These are phyloP conservation scores for Chrysosporium queenslandicum DNA, from an alignment of 2,329 filamentous ascomycete genomes.

Conservation along the genomic window DNA sequence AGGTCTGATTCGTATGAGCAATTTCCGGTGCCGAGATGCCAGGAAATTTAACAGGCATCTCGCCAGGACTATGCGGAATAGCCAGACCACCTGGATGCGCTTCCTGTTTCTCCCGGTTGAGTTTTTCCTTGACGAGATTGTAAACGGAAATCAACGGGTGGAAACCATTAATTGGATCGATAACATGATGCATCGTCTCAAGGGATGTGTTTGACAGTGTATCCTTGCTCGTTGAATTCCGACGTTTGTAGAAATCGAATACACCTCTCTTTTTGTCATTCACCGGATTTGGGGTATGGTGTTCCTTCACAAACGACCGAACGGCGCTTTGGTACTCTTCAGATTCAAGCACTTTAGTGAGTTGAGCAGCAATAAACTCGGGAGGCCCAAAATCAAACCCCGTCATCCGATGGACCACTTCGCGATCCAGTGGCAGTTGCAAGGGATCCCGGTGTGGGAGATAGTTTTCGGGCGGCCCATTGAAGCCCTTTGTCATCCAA, in stretches of 20 bases:
- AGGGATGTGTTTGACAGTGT: slow-evolving; percentile 73
- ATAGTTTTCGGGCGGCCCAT: slow-evolving; percentile 75
- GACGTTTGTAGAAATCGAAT: slow-evolving; percentile 94
- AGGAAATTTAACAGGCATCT: slow-evolving; percentile 53
- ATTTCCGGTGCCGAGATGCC: slow-evolving; percentile 73
- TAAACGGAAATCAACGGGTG: slow-evolving; percentile 89
- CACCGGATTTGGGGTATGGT: slow-evolving; percentile 48
- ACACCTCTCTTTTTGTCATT: slow-evolving; percentile 77
- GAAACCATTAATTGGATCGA: slow-evolving; percentile 85
- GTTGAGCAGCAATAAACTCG: slow-evolving; percentile 69
- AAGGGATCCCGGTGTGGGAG: slow-evolving; percentile 74
- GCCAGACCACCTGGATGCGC: slow-evolving; percentile 50
- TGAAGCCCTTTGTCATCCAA: slow-evolving; percentile 92
- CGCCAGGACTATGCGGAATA: slow-evolving; percentile 47
- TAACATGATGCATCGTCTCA: slow-evolving; percentile 71
- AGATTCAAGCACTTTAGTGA: slow-evolving; percentile 79
- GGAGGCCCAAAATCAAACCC: slow-evolving; percentile 93
- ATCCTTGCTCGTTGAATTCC: slow-evolving; percentile 83
- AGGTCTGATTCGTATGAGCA: slow-evolving; percentile 74
- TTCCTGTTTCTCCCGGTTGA: slow-evolving; percentile 61
- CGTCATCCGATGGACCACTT: slow-evolving; percentile 86
- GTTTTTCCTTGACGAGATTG: slow-evolving; percentile 90
- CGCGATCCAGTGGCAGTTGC: slow-evolving; percentile 69
- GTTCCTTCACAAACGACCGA: slow-evolving; percentile 58
- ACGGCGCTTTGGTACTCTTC: slow-evolving; percentile 86